Base-by-base conservation (phyloP, 2,329 filamentous ascomycete species). In the Sordariomycetes sp. region DNA sequence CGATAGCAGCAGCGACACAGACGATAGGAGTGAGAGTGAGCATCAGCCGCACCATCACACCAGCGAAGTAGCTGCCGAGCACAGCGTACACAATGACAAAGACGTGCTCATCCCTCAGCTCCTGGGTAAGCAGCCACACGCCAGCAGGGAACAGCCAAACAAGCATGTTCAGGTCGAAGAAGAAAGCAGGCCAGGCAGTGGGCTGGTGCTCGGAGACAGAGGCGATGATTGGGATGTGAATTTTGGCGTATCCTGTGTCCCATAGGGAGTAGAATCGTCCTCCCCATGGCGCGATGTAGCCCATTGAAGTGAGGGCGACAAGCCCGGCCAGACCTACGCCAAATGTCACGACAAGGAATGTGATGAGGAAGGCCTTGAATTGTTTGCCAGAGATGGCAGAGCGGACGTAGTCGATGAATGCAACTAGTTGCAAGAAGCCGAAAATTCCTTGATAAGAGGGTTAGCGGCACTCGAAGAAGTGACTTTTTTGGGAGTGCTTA, bases 201-300 rank as follows among this genome's bases (percentile, higher is more conserved):
- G 92, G 92, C 65, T 98, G 92, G 66, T 98, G 92, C 65, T 98
- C 92, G 2, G 92, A 98, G 30, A 98, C 92, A n/a, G 92, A 98
- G 4, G 92, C 92, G 57, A 98, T 98, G 55, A 98, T 98, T 41
- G 92, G 92, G 54, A 98, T 98, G 54, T 98, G 92, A 43, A 96
- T 93, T 72, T 98, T 98, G 51, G 92, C 92, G 55, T 98, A 98
- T 49, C 86, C 83, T 6, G 92, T 98, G 57, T 98, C 93, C 87
- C 90, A 98, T 21, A 98, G 78, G 16, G 93, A 98, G 68, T 98
- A 98, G 74, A 98, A 98, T 49, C 92, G 88, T 43, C 92, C 92
- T 50, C 85, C 87, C 92, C 92, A 98, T 14, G 93, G 92, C 16
- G 93, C 92, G 58, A 98, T 92, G 45, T 92, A 83, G 41, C 92